Evolutionary conservation across 2,329 filamentous ascomycete species (phyloP).

Genomic region (Fusarium odoratissimum): DNA sequence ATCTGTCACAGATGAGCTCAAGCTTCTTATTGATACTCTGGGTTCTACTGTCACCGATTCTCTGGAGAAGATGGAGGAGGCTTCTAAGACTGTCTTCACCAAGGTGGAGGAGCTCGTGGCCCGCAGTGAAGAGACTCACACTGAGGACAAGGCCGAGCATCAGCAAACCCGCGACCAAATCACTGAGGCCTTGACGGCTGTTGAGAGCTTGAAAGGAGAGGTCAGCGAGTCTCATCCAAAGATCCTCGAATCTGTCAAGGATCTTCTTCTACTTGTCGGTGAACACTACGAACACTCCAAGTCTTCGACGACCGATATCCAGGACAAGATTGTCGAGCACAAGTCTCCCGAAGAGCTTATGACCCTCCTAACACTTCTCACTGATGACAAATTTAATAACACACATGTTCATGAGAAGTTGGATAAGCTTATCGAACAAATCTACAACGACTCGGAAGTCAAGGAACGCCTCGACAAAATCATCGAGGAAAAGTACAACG

Average conservation of each 20-base stretch:
- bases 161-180: conserved; percentile 85
- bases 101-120: conserved; percentile 82
- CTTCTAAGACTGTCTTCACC: conserved; percentile 86
- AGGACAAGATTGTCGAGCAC: conserved; percentile 70
- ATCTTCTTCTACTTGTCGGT: conserved; percentile 84
- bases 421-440: conserved; percentile 42
- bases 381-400: conserved; percentile 61
- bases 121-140: conserved; percentile 80
- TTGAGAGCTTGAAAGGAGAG: conserved; percentile 82
- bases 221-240: conserved; percentile 88
- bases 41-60: conserved; percentile 83
- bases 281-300: conserved; percentile 92
- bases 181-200: conserved; percentile 76
- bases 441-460: conserved; percentile 45
- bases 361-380: conserved; percentile 60
- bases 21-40: conserved; percentile 85
- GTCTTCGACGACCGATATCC: conserved; percentile 66
- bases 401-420: conserved; percentile 49
- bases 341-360: conserved; percentile 68
- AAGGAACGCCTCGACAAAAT: conserved; percentile 45
- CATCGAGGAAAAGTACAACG: conserved; percentile 23
- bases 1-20: conserved; percentile 86
- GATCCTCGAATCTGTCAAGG: conserved; percentile 85
- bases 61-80: conserved; percentile 86
- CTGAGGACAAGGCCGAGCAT: conserved; percentile 81